Evolutionary conservation across 2,329 filamentous ascomycete genomes (phyloP).

Genomic region (Decorospora gaudefroyi): DNA sequence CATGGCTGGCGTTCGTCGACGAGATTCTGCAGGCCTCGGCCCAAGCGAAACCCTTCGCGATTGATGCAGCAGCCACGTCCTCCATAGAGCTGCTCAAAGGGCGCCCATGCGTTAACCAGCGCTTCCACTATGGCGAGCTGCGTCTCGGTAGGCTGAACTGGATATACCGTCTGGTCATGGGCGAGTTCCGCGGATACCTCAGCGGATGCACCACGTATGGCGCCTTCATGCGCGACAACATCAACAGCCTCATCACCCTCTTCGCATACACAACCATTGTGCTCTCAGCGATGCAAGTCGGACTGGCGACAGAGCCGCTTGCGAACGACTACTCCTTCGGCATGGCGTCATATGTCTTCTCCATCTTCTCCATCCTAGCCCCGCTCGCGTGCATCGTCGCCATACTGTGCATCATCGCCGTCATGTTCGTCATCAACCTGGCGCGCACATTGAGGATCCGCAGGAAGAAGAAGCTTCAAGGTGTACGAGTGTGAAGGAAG

Average conservation of each 20-base stretch:
- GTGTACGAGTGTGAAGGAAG: slow-evolving; percentile 21
- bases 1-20: slow-evolving; percentile 21
- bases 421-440: slow-evolving; percentile 24
- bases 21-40: slow-evolving; percentile 10
- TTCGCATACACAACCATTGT: slow-evolving; percentile 36
- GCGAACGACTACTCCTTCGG: slow-evolving; percentile 23
- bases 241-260: slow-evolving; percentile 30
- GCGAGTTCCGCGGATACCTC: slow-evolving; percentile 25
- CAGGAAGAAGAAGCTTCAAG: slow-evolving; percentile 14
- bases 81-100: background rate
- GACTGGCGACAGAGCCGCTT: slow-evolving; percentile 23
- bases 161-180: slow-evolving; percentile 26
- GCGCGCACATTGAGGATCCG: slow-evolving; percentile 21
- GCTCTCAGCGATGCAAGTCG: slow-evolving; percentile 35
- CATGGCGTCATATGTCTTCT: slow-evolving; percentile 28
- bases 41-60: slow-evolving; percentile 7
- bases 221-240: slow-evolving; percentile 30
- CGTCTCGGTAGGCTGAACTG: slow-evolving; percentile 33
- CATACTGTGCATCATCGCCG: slow-evolving; percentile 15
- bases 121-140: slow-evolving; percentile 34
- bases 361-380: slow-evolving; percentile 30
- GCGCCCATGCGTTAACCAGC: slow-evolving; percentile 25
- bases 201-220: slow-evolving; percentile 31
- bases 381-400: slow-evolving; percentile 23
- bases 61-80: slow-evolving; percentile 6